Evolutionary conservation across 805 yeast species (phyloP), one percentile per base, ranked within the genome.

Genomic region (Wickerhamomyces kurtzmanii): DNA sequence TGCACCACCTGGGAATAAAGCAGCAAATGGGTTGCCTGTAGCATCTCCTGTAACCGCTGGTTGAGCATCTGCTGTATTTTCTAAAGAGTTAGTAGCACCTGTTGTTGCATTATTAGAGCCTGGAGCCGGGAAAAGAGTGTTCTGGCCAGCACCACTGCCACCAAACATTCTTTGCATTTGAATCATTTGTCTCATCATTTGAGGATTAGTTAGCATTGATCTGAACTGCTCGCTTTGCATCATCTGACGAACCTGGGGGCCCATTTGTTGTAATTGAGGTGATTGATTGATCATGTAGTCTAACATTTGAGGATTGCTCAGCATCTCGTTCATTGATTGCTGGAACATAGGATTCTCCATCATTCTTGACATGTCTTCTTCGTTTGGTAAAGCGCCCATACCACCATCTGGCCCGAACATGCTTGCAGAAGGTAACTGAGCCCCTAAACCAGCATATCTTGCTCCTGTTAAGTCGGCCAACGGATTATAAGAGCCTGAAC

Each of bases 401-500:
- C 96, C 97, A 22, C 94, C 94, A 52, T 87, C 96, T 16, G 95
- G 87, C 2, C 96, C 96, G 59, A 89, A 86, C 80, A 84, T 70
- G 25, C 77, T 71, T 1, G 85, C 84, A 4, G 82, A 68, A 5
- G 98, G 97, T 54, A 91, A 63, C 43, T 85, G 87, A 6, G 86
- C 70, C 27, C 62, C 58, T 43, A 74, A 76, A 1, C 98, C 98
- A 3, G 97, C 96, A 47, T 86, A 91, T 30, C 96, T 72, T 2
- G 97, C 97, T 27, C 95, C 89, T 1, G 97, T 89, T 38, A 89
- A 63, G 38, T 81, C 96, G 8, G 94, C 87, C 45, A 91, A 65
- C 20, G 95, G 94, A 53, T 91, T 85, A 54, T 79, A 83, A 1
- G 93, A 69, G 9, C 89, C 91, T 37, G 74, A 79, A 5, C 98